Evolutionary conservation across 768 basidiomycete species (phyloP).

Genomic region (Vishniacozyma victoriae): DNA sequence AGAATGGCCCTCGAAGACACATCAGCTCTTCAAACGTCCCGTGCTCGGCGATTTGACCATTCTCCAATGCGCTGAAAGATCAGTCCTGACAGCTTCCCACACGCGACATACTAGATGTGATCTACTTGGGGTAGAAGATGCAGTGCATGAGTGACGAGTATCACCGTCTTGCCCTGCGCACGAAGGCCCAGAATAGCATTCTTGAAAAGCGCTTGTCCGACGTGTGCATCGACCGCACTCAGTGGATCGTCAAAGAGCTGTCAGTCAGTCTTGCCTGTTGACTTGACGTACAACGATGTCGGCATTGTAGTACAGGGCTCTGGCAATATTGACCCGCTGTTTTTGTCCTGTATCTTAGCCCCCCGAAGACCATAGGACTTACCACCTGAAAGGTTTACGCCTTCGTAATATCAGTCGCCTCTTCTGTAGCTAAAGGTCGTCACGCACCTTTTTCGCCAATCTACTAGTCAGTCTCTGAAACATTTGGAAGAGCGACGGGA

Average conservation of each 20-base stretch:
- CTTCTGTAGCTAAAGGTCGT: neutral
- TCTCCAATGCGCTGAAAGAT: constrained; percentile 43
- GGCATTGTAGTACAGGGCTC: constrained; percentile 57
- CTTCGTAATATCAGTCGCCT: neutral
- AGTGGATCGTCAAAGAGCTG: constrained; percentile 38
- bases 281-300: constrained; percentile 20
- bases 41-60: constrained; percentile 52
- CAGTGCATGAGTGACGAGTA: constrained; percentile 57
- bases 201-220: constrained; percentile 63
- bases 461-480: constrained; percentile 42
- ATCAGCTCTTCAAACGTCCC: constrained; percentile 58
- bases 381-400: constrained; percentile 53
- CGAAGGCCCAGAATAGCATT: constrained; percentile 58
- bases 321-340: constrained; percentile 60
- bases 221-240: constrained; percentile 61
- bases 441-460: constrained; percentile 63
- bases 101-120: constrained; percentile 49
- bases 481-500: too few species aligned
- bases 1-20: constrained; percentile 54
- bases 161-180: constrained; percentile 53
- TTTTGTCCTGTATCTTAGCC: constrained; percentile 11
- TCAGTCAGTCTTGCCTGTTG: constrained; percentile 15
- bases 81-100: too few species aligned
- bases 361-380: constrained; percentile 56
- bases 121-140: constrained; percentile 56